A percentile compares a stretch with the other conserved stretches of the same genome.
Conservation (phyloP, 305 asterid species). For the Coffea humblotiana region DNA sequence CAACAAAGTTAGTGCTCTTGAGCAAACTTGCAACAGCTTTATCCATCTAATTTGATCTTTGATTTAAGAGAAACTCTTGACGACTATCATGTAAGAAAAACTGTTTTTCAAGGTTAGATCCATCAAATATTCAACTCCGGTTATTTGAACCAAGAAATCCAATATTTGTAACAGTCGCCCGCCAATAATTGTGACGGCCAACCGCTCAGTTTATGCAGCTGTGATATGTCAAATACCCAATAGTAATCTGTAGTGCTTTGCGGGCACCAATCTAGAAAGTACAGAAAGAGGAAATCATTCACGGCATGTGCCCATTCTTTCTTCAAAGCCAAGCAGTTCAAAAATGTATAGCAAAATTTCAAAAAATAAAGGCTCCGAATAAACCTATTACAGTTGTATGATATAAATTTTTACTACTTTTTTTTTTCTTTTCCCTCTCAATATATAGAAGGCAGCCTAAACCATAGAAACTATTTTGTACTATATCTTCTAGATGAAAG, state of each 20-base stretch:
- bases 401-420: not conserved
- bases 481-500: not conserved
- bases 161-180: not conserved
- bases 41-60: not conserved
- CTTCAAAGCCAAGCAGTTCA: not conserved
- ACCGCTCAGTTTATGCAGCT: not conserved
- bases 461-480: too few relatives aligned
- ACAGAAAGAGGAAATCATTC: not conserved
- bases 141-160: not conserved
- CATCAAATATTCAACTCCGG: not conserved
- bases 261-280: not conserved
- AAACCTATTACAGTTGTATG: not conserved
- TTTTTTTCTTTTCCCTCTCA: not conserved
- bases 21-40: not conserved
- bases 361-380: not conserved
- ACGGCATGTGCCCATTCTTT: not conserved
- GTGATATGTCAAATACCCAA: not conserved
- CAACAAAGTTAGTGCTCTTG: not conserved
- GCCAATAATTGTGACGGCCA: not conserved
- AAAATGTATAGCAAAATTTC: not conserved
- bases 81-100: not conserved
- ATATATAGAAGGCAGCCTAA: not conserved
- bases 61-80: not conserved
- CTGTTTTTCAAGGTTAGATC: not conserved
- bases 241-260: not conserved